Conservation (phyloP, 1,284 basidiomycete species). For the Trametes polyzona region DNA sequence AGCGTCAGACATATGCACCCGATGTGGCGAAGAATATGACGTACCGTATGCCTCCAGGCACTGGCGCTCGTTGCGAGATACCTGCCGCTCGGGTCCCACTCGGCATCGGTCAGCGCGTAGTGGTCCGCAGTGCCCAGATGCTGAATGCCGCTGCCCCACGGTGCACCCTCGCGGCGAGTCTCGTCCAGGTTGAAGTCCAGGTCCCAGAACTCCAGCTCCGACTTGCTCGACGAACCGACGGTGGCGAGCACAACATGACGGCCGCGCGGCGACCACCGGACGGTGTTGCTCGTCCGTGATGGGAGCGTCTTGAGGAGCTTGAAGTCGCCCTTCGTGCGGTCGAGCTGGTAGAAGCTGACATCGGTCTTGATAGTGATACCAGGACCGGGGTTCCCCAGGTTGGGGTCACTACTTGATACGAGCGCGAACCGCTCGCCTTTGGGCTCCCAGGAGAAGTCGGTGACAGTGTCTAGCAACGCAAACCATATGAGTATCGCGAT, state of each 20-base stretch:
- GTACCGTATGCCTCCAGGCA: constrained; percentile 92
- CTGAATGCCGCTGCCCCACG: constrained; percentile 88
- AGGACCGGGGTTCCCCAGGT: constrained; percentile 86
- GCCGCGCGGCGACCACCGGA: constrained; percentile 97
- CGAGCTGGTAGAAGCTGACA: constrained; percentile 95
- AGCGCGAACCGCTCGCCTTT: constrained; percentile 96
- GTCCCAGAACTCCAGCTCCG: constrained; percentile 99
- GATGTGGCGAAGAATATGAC: constrained; percentile 30
- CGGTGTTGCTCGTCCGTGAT: constrained; percentile 90
- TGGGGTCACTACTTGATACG: constrained; percentile 94
- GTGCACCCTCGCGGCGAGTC: constrained; percentile 54
- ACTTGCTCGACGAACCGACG: constrained; percentile 93
- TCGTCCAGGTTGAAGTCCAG: constrained; percentile 90
- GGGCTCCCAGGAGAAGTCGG: constrained; percentile 99
- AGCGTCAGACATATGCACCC: not conserved
- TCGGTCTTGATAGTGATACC: constrained; percentile 96
- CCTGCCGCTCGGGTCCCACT: constrained; percentile 98
- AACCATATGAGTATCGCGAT: not conserved
- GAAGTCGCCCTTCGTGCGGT: constrained; percentile 95
- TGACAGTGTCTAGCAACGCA: constrained; percentile 81
- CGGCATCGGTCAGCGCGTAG: constrained; percentile 97
- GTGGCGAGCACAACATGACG: constrained; percentile 96
- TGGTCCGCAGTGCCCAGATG: constrained; percentile 91
- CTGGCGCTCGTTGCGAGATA: constrained; percentile 94
- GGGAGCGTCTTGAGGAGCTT: constrained; percentile 85